Percentiles rank a stretch among this genome's conserved stretches.
Evolutionary conservation across 164 flowering plant genomes (phyloP).

Genomic region (Aristolochia californica): DNA sequence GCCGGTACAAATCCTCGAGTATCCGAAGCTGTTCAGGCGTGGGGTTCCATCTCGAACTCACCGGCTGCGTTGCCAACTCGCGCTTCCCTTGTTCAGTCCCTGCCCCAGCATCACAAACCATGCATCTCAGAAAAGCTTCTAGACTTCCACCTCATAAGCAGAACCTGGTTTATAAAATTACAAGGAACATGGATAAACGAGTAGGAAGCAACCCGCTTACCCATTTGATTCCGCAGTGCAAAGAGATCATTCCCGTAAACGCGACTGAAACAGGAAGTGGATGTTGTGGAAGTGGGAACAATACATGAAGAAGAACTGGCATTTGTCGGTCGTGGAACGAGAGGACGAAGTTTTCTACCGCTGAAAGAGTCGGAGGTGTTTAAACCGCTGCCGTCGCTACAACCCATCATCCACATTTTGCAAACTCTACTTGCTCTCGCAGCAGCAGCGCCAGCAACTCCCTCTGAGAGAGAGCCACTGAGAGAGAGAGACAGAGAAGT

Average conservation of each 20-base stretch:
- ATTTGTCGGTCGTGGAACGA: conserved; percentile 40
- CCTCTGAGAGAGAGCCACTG: not conserved
- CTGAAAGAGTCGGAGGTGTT: conserved; percentile 35
- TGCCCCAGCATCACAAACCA: conserved; percentile 8
- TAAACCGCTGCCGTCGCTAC: conserved; percentile 38
- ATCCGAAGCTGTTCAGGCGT: conserved; percentile 73
- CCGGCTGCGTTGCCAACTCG: conserved; percentile 37
- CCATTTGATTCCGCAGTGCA: conserved; percentile 38
- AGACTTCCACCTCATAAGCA: no score
- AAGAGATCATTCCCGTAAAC: conserved; percentile 32
- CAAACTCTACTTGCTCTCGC: not conserved
- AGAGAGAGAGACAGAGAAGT: not conserved
- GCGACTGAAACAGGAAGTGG: conserved; percentile 15
- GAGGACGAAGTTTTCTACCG: conserved; percentile 51
- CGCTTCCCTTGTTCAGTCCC: conserved; percentile 35
- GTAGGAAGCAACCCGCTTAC: conserved; percentile 21
- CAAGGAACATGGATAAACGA: not conserved
- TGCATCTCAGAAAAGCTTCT: no score
- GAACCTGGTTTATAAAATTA: not conserved
- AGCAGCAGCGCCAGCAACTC: not conserved
- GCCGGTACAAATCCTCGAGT: conserved; percentile 58
- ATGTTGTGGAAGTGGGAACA: conserved; percentile 1
- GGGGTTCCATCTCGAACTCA: conserved; percentile 85
- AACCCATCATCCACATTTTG: conserved; percentile 70
- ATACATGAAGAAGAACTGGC: conserved; percentile 9